Base-by-base conservation (phyloP, 176 grass and related monocot species). In the Oryza meridionalis region DNA sequence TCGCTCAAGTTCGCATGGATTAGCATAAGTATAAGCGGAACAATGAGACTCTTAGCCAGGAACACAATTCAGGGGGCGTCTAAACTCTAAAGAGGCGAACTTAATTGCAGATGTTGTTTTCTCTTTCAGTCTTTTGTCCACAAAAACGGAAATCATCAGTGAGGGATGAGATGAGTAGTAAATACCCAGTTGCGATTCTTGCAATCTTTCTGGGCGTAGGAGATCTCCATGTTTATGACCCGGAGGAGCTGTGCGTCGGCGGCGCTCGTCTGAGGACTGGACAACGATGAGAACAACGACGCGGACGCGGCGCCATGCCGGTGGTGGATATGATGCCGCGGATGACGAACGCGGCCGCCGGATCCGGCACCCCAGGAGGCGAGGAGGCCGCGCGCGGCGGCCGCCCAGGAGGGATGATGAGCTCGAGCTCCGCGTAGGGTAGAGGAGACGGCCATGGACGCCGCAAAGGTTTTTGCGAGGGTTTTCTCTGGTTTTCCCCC, bases 211-310 rank as follows among this genome's bases (percentile, higher is more conserved):
- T 85, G 82, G 32, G 88, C 88, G 77, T 58, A 44, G 65, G 88
- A 89, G 72, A 85, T 89, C 88, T 89, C 88, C 35, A 71, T 85
- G 42, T 65, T 81, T 85, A 89, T 55, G 72, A 77, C 66, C 77
- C 88, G 88, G 82, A 85, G 65, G 72, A 89, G 88, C 0, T 85
- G 87, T 29, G 87, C 87, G 8, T 76, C 82, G 77, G 31, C 70
- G 86, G 79, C 79, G 82, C 82, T 29, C 22, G 22, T 40, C 71
- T 43, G 71, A 9, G 47, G 29, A 5, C 65, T 6, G 65, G 71
- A 70, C 70, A 53, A 9, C 65, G 82, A 81, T 16, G 82, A 85
- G 6, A 89, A 62, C 21, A 5, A 32, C 9, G 82, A 46, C 27
- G 65, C 2, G 24, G 37, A 27, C 40, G 35, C 70, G 51, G 29